Conservation (phyloP, 306 rosid species). For the Pyrus communis region DNA sequence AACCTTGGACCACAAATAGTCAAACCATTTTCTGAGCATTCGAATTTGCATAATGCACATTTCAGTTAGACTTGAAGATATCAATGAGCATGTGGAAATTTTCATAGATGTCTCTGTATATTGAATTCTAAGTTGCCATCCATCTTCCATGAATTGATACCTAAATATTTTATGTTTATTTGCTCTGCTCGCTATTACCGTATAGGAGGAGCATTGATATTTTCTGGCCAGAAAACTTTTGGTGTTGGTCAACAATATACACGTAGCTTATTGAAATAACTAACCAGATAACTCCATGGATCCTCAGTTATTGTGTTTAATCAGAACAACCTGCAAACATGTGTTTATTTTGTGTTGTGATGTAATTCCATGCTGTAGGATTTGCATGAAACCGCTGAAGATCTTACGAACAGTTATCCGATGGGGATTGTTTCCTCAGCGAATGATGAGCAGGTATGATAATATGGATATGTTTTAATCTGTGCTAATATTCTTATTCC, state of each 20-base stretch:
- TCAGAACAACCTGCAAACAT: background rate
- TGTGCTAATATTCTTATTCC: background rate
- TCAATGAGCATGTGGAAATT: background rate
- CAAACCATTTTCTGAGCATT: background rate
- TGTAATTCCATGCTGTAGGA: slow-evolving; percentile 36
- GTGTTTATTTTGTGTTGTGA: background rate
- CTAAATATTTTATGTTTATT: background rate
- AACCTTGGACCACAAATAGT: background rate
- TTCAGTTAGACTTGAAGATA: background rate
- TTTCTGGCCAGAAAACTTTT: background rate
- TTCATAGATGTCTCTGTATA: background rate
- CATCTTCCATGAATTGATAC: background rate
- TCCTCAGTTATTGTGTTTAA: background rate
- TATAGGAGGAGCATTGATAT: background rate
- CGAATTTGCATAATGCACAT: background rate
- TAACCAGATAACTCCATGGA: background rate
- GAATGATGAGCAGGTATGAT: slow-evolving; percentile 72
- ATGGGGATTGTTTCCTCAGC: slow-evolving; percentile 44
- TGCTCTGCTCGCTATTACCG: background rate
- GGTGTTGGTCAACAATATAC: background rate
- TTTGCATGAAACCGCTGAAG: slow-evolving; percentile 43
- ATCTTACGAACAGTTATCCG: slow-evolving; percentile 38
- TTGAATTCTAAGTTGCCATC: background rate
- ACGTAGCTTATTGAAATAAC: background rate
- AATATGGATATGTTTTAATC: background rate